Conservation (phyloP, 345 rosid species). For the Eucalyptus curtisii region DNA sequence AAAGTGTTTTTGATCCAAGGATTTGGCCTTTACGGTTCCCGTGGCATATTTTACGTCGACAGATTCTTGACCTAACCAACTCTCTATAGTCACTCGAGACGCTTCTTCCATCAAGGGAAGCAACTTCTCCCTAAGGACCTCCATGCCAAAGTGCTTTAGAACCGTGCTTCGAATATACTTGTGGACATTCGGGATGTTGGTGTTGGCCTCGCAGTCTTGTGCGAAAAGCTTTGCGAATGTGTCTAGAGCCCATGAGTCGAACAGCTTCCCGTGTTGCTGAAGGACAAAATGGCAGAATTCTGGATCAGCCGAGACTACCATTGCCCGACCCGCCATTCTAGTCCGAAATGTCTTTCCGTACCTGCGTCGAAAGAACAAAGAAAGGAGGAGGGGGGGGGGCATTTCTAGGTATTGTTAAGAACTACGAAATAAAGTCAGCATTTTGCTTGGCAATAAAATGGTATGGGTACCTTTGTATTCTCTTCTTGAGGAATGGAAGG, state of each 20-base stretch:
- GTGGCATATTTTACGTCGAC: neutral
- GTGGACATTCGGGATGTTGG: neutral
- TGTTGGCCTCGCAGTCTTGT: neutral
- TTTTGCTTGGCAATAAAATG: neutral
- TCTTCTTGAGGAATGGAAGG: conserved; percentile 9
- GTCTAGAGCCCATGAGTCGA: conserved; percentile 4
- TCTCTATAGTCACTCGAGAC: neutral
- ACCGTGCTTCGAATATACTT: neutral
- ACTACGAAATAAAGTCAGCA: neutral
- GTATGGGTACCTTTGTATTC: neutral
- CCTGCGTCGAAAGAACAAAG: neutral
- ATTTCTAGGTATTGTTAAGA: neutral
- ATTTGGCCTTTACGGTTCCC: neutral
- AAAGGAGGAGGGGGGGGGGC: neutral
- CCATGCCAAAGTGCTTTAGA: conserved; percentile 2
- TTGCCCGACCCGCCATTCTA: neutral
- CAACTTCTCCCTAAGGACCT: conserved; percentile 1
- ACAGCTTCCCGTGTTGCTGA: conserved; percentile 1
- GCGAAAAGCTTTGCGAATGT: conserved; percentile 5
- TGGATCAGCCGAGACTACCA: conserved; percentile 9
- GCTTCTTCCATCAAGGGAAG: conserved; percentile 3
- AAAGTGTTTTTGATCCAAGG: neutral
- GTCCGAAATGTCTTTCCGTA: conserved; percentile 9
- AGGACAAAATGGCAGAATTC: conserved; percentile 2
- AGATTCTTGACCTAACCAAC: neutral